Evolutionary conservation across 352 stramenopile species (phyloP).

Genomic region (Blastocystis sp.): DNA sequence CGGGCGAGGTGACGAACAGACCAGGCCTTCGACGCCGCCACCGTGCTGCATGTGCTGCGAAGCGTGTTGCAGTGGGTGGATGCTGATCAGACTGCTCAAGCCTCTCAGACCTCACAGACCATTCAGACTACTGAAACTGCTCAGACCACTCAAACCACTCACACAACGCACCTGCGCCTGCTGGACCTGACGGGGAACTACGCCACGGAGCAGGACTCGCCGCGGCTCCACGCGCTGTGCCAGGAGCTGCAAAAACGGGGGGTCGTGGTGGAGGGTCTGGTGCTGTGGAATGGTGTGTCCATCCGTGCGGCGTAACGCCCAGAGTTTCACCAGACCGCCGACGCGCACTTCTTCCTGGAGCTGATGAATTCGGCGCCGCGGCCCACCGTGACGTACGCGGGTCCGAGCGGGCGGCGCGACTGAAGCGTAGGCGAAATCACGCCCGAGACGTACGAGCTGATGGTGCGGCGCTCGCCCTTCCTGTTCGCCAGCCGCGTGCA

Average conservation of each 20-base stretch:
- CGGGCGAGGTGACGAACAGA: neutral
- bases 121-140: too few species aligned
- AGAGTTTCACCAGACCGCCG: neutral
- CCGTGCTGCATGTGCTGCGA: neutral
- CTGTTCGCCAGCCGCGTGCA: conserved; percentile 6
- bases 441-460: neutral
- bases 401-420: neutral
- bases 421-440: conserved; percentile 14
- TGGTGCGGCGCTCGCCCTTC: conserved; percentile 1
- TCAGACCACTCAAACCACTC: too few species aligned
- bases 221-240: too few species aligned
- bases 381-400: neutral
- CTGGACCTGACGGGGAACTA: too few species aligned
- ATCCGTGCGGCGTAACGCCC: too few species aligned
- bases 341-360: neutral
- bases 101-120: too few species aligned
- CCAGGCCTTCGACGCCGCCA: neutral
- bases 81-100: too few species aligned
- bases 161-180: too few species aligned
- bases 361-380: neutral
- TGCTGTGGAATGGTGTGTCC: too few species aligned
- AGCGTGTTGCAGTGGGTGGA: neutral
- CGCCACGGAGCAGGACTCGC: too few species aligned
- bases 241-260: too few species aligned
- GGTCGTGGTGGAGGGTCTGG: too few species aligned